A percentile compares a stretch with the other conserved stretches of the same genome.
Evolutionary conservation across 2,329 filamentous ascomycete genomes (phyloP).

Genomic region (Parastagonospora nodorum): DNA sequence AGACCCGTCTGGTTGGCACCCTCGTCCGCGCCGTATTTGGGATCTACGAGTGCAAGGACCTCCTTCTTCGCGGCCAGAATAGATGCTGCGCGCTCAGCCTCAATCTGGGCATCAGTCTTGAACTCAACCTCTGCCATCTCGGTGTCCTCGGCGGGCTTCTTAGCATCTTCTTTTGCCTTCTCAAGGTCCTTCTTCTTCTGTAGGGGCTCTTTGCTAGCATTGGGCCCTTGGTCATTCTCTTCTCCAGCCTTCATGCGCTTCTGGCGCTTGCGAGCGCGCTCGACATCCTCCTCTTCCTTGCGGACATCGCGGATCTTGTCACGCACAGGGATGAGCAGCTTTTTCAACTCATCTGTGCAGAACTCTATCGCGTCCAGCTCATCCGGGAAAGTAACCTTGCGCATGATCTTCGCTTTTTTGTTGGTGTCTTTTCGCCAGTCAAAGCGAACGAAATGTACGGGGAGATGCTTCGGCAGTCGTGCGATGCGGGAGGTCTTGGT

Average conservation of each 20-base stretch:
- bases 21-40: conserved; percentile 74
- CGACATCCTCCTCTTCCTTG: conserved; percentile 93
- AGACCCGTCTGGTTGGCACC: conserved; percentile 91
- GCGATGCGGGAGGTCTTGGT: conserved; percentile 91
- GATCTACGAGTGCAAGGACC: conserved; percentile 76
- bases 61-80: conserved; percentile 86
- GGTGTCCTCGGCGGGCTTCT: conserved; percentile 59
- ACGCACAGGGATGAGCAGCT: conserved; percentile 84
- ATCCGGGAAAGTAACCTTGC: conserved; percentile 93
- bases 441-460: conserved; percentile 96
- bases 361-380: conserved; percentile 94
- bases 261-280: conserved; percentile 88
- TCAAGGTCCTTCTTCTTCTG: conserved; percentile 57
- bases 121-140: conserved; percentile 75
- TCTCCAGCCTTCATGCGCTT: conserved; percentile 69
- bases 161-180: conserved; percentile 59
- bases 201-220: conserved; percentile 54
- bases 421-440: conserved; percentile 95
- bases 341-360: conserved; percentile 87
- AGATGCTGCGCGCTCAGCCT: conserved; percentile 78
- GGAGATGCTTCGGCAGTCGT: conserved; percentile 90
- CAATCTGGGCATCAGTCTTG: conserved; percentile 93
- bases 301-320: conserved; percentile 94
- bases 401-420: conserved; percentile 99
- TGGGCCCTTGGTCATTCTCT: conserved; percentile 54